These are phyloP conservation scores for Evansstolkia leycettana DNA, from an alignment of 495 filamentous ascomycete species.

Conservation along the genomic window DNA sequence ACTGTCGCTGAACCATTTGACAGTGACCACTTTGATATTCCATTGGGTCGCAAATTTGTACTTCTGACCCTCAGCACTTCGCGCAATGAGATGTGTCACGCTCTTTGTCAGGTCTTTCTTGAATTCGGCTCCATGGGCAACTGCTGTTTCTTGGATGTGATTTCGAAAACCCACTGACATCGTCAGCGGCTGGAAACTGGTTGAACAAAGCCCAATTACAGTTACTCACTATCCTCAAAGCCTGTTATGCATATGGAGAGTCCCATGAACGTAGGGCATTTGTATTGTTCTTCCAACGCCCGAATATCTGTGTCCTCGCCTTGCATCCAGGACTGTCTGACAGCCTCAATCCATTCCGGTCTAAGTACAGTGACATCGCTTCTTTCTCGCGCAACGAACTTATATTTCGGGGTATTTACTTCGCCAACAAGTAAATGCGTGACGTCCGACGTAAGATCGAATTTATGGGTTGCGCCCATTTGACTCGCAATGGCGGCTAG, in stretches of 20 bases:
- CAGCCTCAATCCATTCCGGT: constrained; percentile 72
- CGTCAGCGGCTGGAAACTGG: constrained; percentile 5
- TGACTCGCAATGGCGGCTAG: constrained; percentile 56
- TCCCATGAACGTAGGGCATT: constrained; percentile 45
- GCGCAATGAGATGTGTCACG: constrained; percentile 79
- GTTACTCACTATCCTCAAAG: constrained; percentile 64
- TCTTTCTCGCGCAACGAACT: constrained; percentile 82
- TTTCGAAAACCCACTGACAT: constrained; percentile 50
- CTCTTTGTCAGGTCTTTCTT: constrained; percentile 69
- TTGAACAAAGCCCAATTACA: neutral
- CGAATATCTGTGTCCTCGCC: constrained; percentile 68
- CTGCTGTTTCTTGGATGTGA: constrained; percentile 50
- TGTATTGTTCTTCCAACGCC: constrained; percentile 49
- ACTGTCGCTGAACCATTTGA: constrained; percentile 80
- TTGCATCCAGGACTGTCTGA: constrained; percentile 69
- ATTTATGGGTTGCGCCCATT: constrained; percentile 77
- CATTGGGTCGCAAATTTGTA: constrained; percentile 75
- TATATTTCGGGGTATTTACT: constrained; percentile 82
- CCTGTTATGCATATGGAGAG: constrained; percentile 82
- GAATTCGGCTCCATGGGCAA: constrained; percentile 64
- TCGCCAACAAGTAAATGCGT: constrained; percentile 90
- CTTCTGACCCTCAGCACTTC: constrained; percentile 68
- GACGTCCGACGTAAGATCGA: constrained; percentile 90
- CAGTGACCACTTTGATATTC: constrained; percentile 61
- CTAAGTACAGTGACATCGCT: constrained; percentile 71